Conservation (phyloP, 176 grass and related monocot genomes). For the Avena insularis region DNA sequence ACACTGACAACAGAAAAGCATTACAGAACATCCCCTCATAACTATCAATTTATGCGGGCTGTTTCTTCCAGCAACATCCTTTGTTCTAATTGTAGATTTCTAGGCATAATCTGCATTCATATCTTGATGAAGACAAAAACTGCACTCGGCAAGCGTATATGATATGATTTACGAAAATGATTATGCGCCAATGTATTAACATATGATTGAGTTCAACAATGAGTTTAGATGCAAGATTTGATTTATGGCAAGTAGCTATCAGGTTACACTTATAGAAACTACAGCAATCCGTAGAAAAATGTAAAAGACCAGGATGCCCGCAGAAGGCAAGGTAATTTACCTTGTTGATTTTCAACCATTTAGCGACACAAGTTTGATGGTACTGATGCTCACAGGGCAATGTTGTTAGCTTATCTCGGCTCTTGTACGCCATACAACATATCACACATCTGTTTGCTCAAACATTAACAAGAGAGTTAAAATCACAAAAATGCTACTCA, state of each 20-base stretch:
- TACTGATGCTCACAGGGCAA: constrained; percentile 91
- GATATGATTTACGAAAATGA: neutral
- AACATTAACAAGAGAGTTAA: constrained; percentile 35
- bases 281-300: constrained; percentile 19
- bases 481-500: neutral
- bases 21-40: neutral
- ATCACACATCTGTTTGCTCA: constrained; percentile 83
- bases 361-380: constrained; percentile 69
- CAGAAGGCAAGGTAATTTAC: constrained; percentile 38
- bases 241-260: constrained; percentile 12
- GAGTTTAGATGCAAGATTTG: constrained; percentile 3
- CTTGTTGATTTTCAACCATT: constrained; percentile 95
- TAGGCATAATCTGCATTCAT: neutral
- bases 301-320: neutral
- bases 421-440: constrained; percentile 84
- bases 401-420: constrained; percentile 70
- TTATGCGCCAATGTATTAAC: neutral
- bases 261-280: neutral
- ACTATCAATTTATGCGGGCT: neutral
- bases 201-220: neutral
- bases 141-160: neutral
- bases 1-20: neutral
- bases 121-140: neutral
- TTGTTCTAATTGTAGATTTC: neutral
- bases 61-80: neutral